phyloP scores from a whole-genome alignment of 2,329 filamentous ascomycete genomes.

The Stromatinia cepivora region DNA sequence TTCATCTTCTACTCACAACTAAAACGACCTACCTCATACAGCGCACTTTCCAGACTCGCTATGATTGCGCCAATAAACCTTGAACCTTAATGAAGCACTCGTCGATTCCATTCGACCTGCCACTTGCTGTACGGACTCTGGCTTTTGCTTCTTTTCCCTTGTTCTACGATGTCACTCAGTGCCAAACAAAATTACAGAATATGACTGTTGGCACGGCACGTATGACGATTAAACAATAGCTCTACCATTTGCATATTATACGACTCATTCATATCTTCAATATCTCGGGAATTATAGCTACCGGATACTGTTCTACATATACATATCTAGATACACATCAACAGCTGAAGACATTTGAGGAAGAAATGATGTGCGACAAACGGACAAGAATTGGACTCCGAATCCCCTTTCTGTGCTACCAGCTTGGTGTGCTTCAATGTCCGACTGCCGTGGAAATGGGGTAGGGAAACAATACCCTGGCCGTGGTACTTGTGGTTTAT shows the following conservation, averaged over 20 bases:
- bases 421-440: not conserved
- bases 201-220: no score
- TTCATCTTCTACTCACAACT: not conserved
- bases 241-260: not conserved
- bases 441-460: not conserved
- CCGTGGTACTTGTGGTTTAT: not conserved
- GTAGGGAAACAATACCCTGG: not conserved
- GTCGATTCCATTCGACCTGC: not conserved
- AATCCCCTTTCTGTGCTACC: not conserved
- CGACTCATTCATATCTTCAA: not conserved
- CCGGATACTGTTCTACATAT: not conserved
- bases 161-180: not conserved
- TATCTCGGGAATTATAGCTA: not conserved
- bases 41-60: not conserved
- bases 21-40: not conserved
- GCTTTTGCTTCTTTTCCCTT: not conserved
- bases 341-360: not conserved
- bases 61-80: not conserved
- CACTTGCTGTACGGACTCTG: not conserved
- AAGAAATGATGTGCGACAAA: not conserved
- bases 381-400: not conserved
- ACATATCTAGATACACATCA: not conserved
- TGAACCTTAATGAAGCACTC: not conserved
- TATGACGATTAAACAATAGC: not conserved
- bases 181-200: not conserved